Percentiles rank a stretch among this genome's conserved stretches.
Evolutionary conservation across 1,284 basidiomycete species (phyloP).

Genomic region (Microbotryomycetes sp.): DNA sequence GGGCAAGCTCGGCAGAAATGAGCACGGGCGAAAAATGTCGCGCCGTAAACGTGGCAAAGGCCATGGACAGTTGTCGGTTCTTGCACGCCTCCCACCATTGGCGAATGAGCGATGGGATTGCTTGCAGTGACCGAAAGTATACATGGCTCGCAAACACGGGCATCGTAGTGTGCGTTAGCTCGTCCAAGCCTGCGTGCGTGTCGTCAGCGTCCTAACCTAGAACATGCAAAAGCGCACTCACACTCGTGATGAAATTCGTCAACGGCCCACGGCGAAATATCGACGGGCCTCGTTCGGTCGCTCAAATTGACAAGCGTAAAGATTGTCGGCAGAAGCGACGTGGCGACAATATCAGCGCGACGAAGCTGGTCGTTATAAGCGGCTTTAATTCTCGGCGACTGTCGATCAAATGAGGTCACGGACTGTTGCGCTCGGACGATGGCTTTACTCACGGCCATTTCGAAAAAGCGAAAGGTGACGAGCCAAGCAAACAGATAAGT

Average conservation of each 20-base stretch:
- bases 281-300: conserved; percentile 56
- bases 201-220: conserved; percentile 52
- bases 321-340: conserved; percentile 65
- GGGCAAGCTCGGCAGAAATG: conserved; percentile 70
- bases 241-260: conserved; percentile 78
- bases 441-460: conserved; percentile 59
- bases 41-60: conserved; percentile 71
- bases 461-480: conserved; percentile 77
- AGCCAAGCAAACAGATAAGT: conserved; percentile 77
- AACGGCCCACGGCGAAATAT: conserved; percentile 71
- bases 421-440: background rate
- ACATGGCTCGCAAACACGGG: conserved; percentile 76
- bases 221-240: conserved; percentile 45
- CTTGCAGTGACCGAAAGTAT: conserved; percentile 74
- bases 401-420: conserved; percentile 6
- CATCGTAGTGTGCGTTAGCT: conserved; percentile 42
- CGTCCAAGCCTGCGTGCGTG: conserved; percentile 41
- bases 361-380: conserved; percentile 81
- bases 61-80: conserved; percentile 73
- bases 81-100: conserved; percentile 80
- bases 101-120: conserved; percentile 73
- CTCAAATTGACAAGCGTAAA: conserved; percentile 62
- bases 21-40: conserved; percentile 86
- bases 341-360: conserved; percentile 56
- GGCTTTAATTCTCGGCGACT: conserved; percentile 73